Evolutionary conservation across 768 basidiomycete species (phyloP).

Genomic region (Podaxis sp.): DNA sequence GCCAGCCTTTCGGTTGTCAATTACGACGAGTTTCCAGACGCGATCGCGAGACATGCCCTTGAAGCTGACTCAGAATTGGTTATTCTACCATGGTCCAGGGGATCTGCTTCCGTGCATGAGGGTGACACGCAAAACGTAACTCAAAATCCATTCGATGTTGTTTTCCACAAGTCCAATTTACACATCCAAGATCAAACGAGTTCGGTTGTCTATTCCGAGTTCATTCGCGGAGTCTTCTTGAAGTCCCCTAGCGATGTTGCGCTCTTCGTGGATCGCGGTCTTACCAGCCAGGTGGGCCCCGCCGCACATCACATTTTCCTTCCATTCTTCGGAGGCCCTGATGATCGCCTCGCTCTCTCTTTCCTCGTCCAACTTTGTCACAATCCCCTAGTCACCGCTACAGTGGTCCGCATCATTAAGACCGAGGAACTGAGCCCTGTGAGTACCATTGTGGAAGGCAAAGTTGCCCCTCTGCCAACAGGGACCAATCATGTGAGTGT

Average conservation of each 20-base stretch:
- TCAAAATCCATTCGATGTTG: slow-evolving; percentile 72
- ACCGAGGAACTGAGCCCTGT: slow-evolving; percentile 34
- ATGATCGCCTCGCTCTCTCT: slow-evolving; percentile 83
- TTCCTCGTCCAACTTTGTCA: slow-evolving; percentile 79
- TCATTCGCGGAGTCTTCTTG: slow-evolving; percentile 80
- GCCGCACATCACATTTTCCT: slow-evolving; percentile 66
- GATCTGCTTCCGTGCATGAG: slow-evolving; percentile 27
- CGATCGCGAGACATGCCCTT: slow-evolving; percentile 60
- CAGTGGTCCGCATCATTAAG: slow-evolving; percentile 64
- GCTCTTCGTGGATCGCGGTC: slow-evolving; percentile 80
- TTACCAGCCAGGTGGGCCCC: slow-evolving; percentile 26
- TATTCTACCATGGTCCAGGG: slow-evolving; percentile 81
- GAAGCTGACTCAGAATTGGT: slow-evolving; percentile 68
- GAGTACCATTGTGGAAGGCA: slow-evolving; percentile 28
- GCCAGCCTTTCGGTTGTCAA: slow-evolving; percentile 75
- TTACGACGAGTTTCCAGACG: slow-evolving; percentile 68
- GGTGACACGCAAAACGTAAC: slow-evolving; percentile 29
- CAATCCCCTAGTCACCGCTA: slow-evolving; percentile 65
- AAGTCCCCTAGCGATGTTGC: slow-evolving; percentile 75
- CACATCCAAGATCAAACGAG: slow-evolving; percentile 47
- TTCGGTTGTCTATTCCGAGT: slow-evolving; percentile 72
- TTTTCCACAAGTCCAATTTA: slow-evolving; percentile 59
- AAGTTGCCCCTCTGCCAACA: slow-evolving; percentile 17
- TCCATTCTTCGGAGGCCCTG: slow-evolving; percentile 93
- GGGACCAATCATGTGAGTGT: background rate